Evolutionary conservation across 1,139 yeast genomes (phyloP), one percentile per base, ranked within the genome.

Genomic region (Hemisphaericaspora subhashii): DNA sequence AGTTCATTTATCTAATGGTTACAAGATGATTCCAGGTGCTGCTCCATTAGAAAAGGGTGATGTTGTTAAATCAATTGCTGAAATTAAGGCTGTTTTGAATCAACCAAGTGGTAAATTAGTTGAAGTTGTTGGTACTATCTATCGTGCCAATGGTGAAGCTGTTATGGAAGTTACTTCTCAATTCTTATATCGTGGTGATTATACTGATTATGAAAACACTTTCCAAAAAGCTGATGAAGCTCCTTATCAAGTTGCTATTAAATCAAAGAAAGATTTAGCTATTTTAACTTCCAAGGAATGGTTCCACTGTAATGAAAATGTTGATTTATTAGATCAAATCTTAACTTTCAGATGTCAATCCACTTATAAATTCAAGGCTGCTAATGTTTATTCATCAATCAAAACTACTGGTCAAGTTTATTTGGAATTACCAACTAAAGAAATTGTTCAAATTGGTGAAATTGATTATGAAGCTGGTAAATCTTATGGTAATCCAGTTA

Each of bases 401-500:
- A 72, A 73, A 52, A 90, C 98, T 32, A 73, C 77, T 37, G 99
- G 99, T 68, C 82, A 81, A 57, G 92, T 89, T 30, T 79, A 74
- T 64, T 72, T 88, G 62, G 98, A 92, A 69, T 75, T 92, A 55
- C 95, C 98, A 55, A 83, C 97, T 29, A 90, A 87, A 70, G 98
- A 92, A 72, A 74, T 87, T 45, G 75, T 87, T 47, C 88, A 88
- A 68, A 79, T 92, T 58, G 99, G 95, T 60, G 71, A 82, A 47
- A 89, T 92, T 47, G 81, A 81, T 45, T 94, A 92, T 66, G 88
- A 83, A 62, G 96, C 98, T 48, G 95, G 95, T 49, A 83, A 78
- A 57, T 86, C 97, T 38, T 89, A 81, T 57, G 99, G 98, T 68
- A 94, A 94, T 73, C 99, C 99, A 46, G 98, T 92, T 38, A 79